Evolutionary conservation across 306 rosid species (phyloP), one percentile per base, ranked within the genome.

Genomic region (Fragaria ananassa): DNA sequence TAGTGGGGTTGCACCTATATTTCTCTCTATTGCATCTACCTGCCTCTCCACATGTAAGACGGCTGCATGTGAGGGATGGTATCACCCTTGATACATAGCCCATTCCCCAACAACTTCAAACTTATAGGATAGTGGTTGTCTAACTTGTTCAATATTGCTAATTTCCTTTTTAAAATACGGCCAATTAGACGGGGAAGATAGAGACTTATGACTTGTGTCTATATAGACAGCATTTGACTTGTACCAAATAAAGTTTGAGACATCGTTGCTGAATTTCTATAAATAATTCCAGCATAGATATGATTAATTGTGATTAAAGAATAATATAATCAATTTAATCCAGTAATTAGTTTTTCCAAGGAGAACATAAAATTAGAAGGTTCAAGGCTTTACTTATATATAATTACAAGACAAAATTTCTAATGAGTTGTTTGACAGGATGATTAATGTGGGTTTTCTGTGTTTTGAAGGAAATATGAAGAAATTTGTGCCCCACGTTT

Each of bases 401-500:
- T 12, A 56, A 54, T 31, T 58, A 27, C 21, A n/a, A 51, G 65
- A 23, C 27, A 25, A 67, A 9, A 31, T 61, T 60, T 74, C 10
- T 63, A 23, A 14, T 54, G 5, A 27, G 35, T 56, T 45, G 29
- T 57, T 74, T 21, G 57, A 13, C 27, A 13, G 8, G 60, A 71
- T 34, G 3, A 10, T 72, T 64, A 70, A 50, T 76, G 57, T 70
- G 75, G 27, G 49, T 82, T 50, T 76, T 46, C 34, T 71, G 31
- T 78, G 75, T 54, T 63, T 68, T 37, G 31, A 54, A 90, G 95
- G 85, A 90, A 90, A 70, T 86, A 82, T 15, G 95, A 90, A 88
- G 95, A 88, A 81, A 82, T 86, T 58, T 86, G 85, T 79, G 87
- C 92, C 11, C 95, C 90, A 2, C 87, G 80, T 2, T 82, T 86